Percentiles rank a stretch among this genome's conserved stretches.
Evolutionary conservation across 2,329 filamentous ascomycete genomes (phyloP).

Genomic region (Trichoderma afroharzianum): DNA sequence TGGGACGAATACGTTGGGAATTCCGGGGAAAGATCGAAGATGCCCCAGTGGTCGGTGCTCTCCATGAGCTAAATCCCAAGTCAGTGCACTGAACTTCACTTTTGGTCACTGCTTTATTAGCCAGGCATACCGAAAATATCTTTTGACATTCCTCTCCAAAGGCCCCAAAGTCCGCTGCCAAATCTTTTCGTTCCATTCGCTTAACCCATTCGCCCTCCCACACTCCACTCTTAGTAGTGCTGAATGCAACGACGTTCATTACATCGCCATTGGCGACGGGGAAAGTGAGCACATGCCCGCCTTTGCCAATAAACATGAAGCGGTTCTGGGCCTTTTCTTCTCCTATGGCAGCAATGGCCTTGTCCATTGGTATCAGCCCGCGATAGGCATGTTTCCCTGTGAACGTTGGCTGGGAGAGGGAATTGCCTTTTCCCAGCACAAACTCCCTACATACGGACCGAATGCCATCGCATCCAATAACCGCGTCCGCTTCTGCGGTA

Average conservation of each 20-base stretch:
- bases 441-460: constrained; percentile 9
- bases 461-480: constrained; percentile 28
- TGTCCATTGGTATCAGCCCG: constrained; percentile 6
- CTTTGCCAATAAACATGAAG: constrained; percentile 7
- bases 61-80: constrained; percentile 7
- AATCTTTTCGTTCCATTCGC: neutral
- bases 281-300: constrained; percentile 6
- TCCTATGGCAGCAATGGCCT: constrained; percentile 1
- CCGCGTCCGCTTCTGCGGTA: constrained; percentile 18
- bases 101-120: neutral
- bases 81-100: neutral
- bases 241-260: constrained; percentile 12
- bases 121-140: constrained; percentile 2
- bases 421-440: neutral
- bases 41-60: constrained; percentile 18
- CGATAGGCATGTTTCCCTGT: constrained; percentile 11
- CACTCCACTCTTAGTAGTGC: neutral
- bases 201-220: constrained; percentile 13
- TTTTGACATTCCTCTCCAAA: constrained; percentile 11
- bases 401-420: neutral
- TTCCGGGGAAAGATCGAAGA: constrained; percentile 18
- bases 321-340: constrained; percentile 8
- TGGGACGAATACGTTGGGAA: constrained; percentile 13
- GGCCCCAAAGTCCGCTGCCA: neutral
- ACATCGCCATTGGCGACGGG: neutral